Percentiles rank a stretch among this genome's conserved stretches.
These are phyloP conservation scores for Cymbidium sinense DNA, from an alignment of 106 monocot species.

Conservation along the genomic window DNA sequence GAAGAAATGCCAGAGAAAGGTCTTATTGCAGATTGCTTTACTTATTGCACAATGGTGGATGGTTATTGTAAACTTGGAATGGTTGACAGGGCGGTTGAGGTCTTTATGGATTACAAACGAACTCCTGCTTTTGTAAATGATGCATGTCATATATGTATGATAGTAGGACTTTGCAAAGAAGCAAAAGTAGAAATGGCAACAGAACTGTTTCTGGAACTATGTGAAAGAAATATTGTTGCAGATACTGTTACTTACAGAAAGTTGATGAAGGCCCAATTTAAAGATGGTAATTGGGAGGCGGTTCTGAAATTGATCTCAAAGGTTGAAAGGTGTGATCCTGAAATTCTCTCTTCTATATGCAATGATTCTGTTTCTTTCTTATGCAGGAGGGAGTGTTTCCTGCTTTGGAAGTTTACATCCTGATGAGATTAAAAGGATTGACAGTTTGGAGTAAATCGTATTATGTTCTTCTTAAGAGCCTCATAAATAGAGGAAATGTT, in stretches of 20 bases:
- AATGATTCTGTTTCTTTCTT: constrained; percentile 58
- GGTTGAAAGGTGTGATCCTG: constrained; percentile 31
- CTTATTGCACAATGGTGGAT: constrained; percentile 47
- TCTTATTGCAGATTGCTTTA: constrained; percentile 34
- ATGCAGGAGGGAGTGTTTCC: constrained; percentile 35
- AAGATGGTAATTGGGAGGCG: constrained; percentile 31
- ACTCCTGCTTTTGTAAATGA: constrained; percentile 11
- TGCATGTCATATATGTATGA: constrained; percentile 33
- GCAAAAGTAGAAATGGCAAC: constrained; percentile 38
- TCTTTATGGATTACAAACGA: constrained; percentile 38
- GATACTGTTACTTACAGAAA: constrained; percentile 28
- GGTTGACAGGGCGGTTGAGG: constrained; percentile 31
- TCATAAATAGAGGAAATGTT: constrained; percentile 27
- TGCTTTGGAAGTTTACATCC: constrained; percentile 44
- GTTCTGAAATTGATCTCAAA: constrained; percentile 46
- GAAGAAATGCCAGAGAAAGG: constrained; percentile 46
- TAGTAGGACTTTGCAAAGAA: constrained; percentile 39
- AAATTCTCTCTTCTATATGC: constrained; percentile 35
- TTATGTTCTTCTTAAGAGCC: constrained; percentile 41
- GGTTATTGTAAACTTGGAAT: constrained; percentile 33
- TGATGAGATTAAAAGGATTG: constrained; percentile 37
- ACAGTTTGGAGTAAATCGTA: constrained; percentile 43
- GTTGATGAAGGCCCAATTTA: constrained; percentile 35
- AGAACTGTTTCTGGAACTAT: constrained; percentile 48
- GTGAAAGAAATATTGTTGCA: constrained; percentile 24